Evolutionary conservation across 2,329 filamentous ascomycete species (phyloP).

Genomic region (Neofusicoccum umdonicola): DNA sequence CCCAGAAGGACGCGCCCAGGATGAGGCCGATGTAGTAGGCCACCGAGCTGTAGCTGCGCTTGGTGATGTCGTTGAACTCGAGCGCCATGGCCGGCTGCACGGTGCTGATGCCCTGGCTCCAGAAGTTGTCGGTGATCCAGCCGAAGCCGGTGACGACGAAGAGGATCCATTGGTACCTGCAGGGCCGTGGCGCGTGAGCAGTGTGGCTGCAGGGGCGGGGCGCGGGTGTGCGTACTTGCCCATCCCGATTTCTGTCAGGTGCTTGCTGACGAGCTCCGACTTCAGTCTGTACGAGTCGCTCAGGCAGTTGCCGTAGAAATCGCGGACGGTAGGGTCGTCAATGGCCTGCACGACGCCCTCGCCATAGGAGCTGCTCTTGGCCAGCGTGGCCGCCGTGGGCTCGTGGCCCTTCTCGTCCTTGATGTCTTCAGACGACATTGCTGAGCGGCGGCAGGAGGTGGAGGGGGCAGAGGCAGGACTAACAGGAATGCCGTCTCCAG

Average conservation of each 20-base stretch:
- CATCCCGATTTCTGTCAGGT: conserved; percentile 19
- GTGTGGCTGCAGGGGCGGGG: neutral
- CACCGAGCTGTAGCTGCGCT: conserved; percentile 35
- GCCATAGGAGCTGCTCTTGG: neutral
- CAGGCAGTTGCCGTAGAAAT: conserved; percentile 40
- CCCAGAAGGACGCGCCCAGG: conserved; percentile 43
- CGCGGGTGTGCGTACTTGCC: conserved; percentile 13
- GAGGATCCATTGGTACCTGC: conserved; percentile 54
- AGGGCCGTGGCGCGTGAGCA: neutral
- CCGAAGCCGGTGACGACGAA: conserved; percentile 67
- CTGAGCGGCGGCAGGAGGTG: neutral
- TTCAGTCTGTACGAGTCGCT: conserved; percentile 33
- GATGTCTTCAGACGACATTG: conserved; percentile 10
- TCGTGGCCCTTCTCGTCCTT: conserved; percentile 7
- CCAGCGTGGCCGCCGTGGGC: neutral
- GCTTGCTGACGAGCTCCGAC: conserved; percentile 26
- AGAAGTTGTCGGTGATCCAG: conserved; percentile 64
- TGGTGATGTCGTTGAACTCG: conserved; percentile 18
- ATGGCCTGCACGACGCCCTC: conserved; percentile 6
- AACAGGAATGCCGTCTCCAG: neutral
- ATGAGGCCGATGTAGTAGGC: conserved; percentile 31
- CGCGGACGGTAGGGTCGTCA: conserved; percentile 30
- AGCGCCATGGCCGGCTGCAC: conserved; percentile 18
- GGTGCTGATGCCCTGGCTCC: conserved; percentile 27
- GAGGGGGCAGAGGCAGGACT: neutral